Evolutionary conservation across 495 filamentous ascomycete species (phyloP), one percentile per base, ranked within the genome.

Genomic region (Penicillium canariense): DNA sequence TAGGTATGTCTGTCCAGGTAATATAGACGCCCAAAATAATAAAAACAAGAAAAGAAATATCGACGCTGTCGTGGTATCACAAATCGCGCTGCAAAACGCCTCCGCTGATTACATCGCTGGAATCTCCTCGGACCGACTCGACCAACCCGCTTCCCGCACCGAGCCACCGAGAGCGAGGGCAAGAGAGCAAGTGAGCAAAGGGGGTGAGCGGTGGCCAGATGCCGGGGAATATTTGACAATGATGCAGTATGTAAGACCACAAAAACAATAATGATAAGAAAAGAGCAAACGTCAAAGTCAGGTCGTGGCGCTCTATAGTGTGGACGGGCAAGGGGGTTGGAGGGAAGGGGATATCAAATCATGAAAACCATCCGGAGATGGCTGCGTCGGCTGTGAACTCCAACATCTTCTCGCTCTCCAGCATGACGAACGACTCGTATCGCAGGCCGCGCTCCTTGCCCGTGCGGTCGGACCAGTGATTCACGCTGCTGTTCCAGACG

Each of bases 381-480:
- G 42, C 39, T 8, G n/a, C 9, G 15, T 54, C 48, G 27, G 65
- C 65, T 1, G 40, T 32, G 34, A 74, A 74, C 0, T 72, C 65
- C 17, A 69, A 49, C 69, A 74, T 73, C 22, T 52, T 35, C 28
- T 59, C 40, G 49, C 69, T 73, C 28, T 66, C 65, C 34, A 71
- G 54, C 53, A 75, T 43, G 26, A 72, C 56, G 28, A 75, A 75
- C 3, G 72, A 75, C 35, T 75, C 72, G 47, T 75, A 75, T 28
- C 72, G 68, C 5, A 74, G 56, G 2, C 72, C 72, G 23, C 66
- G 68, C 32, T 68, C 62, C 27, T 52, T 52, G 14, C 54, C 52
- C 18, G 55, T 20, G 5, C 28, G 34, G 10, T 55, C 38, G 7
- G 64, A 66, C 61, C 61, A 60, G 10, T 56, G 48, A 12, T 63